Base-by-base conservation (phyloP, 495 filamentous ascomycete genomes). In the Penicillium dipodomyicola region DNA sequence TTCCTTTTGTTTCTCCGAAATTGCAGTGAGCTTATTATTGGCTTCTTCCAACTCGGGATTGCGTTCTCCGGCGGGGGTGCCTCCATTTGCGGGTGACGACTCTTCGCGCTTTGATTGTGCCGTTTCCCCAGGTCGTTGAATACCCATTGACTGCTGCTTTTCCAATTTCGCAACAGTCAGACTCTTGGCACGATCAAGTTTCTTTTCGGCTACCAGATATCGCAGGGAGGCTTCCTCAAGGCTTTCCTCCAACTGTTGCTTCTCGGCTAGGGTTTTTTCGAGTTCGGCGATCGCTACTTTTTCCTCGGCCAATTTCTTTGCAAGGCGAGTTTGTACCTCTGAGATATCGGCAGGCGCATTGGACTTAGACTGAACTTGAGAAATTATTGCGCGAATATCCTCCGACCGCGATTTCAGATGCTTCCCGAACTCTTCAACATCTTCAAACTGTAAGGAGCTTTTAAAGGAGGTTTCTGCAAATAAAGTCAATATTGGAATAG, bases 171-270 rank as follows among this genome's bases (percentile, higher is more conserved):
- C 87, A n/a, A 96, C 90, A 44, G 92, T 89, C 47, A 87, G 73
- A 65, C 93, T 97, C 67, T 87, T 89, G 7, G 86, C 84, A 33
- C 94, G 85, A 68, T 98, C 94, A 15, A 97, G 79, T 69, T 89
- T 91, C 74, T 93, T 93, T 66, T 97, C 94, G 4, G 94, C 94
- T 56, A 92, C 87, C 82, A 97, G 89, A 61, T 95, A 96, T 52
- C 94, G 86, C 37, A 93, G 75, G 4, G 91, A 93, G 4, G 94
- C 93, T 50, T 80, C 83, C 58, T 96, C 91, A 11, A 96, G 77
- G 49, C 91, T 87, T 47, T 91, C 88, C 44, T 87, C 88, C 12
- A 95, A 79, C 59, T 89, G 84, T 47, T 96, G 86, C 61, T 94
- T 92, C 60, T 97, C 92, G 9, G 84, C 73, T 32, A 85, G 77